phyloP scores from a whole-genome alignment of 345 rosid species.

The Pugionium cornutum region DNA sequence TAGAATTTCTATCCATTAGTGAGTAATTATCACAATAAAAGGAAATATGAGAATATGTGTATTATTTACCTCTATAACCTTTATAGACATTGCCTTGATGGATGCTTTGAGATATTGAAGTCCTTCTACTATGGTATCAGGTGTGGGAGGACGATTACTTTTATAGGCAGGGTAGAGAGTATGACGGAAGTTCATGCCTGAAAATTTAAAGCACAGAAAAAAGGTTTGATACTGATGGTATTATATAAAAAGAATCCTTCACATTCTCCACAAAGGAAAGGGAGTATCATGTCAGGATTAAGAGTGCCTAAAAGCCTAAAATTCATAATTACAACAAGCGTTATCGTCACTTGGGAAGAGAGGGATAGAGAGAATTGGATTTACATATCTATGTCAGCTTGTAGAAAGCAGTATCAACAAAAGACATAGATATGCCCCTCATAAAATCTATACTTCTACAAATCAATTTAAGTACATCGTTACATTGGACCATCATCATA shows the following conservation, averaged over 20 bases:
- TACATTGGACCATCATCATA: background rate
- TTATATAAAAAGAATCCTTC: constrained; percentile 7
- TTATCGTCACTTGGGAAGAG: constrained; percentile 4
- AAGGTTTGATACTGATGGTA: constrained; percentile 1
- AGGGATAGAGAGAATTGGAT: background rate
- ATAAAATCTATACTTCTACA: background rate
- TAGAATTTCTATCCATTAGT: constrained; percentile 36
- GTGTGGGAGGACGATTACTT: constrained; percentile 92
- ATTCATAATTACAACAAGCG: background rate
- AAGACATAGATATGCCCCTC: background rate
- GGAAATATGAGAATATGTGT: constrained; percentile 16
- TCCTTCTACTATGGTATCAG: constrained; percentile 94
- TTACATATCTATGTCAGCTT: constrained; percentile 23
- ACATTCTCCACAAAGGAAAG: constrained; percentile 15
- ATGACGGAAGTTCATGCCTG: constrained; percentile 86
- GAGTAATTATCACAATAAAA: constrained; percentile 23
- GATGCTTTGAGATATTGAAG: constrained; percentile 95
- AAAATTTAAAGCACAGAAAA: constrained; percentile 22
- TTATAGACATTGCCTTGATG: constrained; percentile 89
- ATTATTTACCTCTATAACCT: constrained; percentile 84
- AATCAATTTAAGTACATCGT: constrained; percentile 3
- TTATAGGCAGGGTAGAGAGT: constrained; percentile 81
- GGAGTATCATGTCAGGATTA: constrained; percentile 13
- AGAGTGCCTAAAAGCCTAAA: constrained; percentile 1
- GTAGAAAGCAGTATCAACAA: constrained; percentile 1